Evolutionary conservation across 306 rosid genomes (phyloP).

Genomic region (Malus sylvestris): DNA sequence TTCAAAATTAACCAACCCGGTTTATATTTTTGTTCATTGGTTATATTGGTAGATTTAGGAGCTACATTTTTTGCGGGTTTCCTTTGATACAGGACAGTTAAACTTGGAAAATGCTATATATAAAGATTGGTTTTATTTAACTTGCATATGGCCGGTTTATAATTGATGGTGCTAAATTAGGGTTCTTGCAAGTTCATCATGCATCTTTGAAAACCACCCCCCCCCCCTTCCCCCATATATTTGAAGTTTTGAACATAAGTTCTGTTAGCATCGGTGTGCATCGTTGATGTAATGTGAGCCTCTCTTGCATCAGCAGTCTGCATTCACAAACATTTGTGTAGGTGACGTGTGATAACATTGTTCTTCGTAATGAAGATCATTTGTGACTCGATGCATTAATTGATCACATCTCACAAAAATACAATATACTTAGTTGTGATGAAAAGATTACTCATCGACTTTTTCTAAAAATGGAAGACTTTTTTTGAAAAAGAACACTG

Average conservation of each 20-base stretch:
- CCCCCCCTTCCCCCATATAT: background rate
- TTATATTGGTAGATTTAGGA: background rate
- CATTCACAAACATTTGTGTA: background rate
- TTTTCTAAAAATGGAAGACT: background rate
- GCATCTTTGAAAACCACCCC: background rate
- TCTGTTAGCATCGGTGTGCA: background rate
- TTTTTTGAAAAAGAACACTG: too few relatives aligned
- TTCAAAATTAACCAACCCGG: background rate
- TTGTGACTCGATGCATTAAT: background rate
- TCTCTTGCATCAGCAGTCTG: background rate
- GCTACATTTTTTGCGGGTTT: background rate
- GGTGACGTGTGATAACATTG: background rate
- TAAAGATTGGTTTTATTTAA: background rate
- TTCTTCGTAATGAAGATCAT: background rate
- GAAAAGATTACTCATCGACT: background rate
- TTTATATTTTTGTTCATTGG: background rate
- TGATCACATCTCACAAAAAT: background rate
- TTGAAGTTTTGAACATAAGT: background rate
- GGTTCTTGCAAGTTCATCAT: background rate
- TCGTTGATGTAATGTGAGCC: background rate
- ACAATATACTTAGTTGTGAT: background rate
- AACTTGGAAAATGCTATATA: background rate
- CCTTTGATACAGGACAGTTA: slow-evolving; percentile 14
- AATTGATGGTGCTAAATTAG: background rate
- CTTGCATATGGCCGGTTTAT: background rate